Evolutionary conservation across 768 basidiomycete genomes (phyloP), one percentile per base, ranked within the genome.

Genomic region (Calocybe indica): DNA sequence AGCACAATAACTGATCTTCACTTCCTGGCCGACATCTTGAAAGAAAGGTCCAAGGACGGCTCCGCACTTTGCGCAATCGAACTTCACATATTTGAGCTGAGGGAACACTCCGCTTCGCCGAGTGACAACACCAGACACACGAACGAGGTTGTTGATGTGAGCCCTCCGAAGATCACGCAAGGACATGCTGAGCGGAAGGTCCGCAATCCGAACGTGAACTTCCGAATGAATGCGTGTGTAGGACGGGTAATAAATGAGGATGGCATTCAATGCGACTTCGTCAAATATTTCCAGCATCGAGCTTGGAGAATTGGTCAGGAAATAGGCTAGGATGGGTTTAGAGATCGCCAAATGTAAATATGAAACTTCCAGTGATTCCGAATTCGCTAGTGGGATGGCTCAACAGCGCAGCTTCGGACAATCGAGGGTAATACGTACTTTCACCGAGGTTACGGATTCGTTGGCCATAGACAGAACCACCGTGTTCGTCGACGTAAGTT

Each of bases 61-160:
- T 12, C 88, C 86, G 57, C 96, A 99, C 63, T 95, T 97, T 47
- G 79, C 78, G 66, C 96, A 99, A 64, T 98, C 92, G 58, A 99
- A 99, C 63, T 97, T 98, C 65, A 99, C 94, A 60, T 97, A 96
- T 70, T 99, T 98, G 50, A 99, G 72, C 65, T 99, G 96, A n/a
- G 96, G 96, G 67, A 98, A 98, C 7, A 99, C 94, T 7, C 96
- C 95, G 7, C 85, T 92, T 35, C 96, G 78, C 49, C 96, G 75
- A 1, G 96, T 99, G 39, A 99, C 96, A 12, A 99, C 96, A 9
- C 96, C 96, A 6, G 86, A 82, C 6, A 99, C 88, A 34, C 96
- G 87, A 31, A 99, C 93, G 37, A 99, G 85, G 54, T 89, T 92
- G 71, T 98, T 97, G 42, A 98, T 76, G 60, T 98, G 87, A 36